Conservation (phyloP, 2,329 filamentous ascomycete genomes). For the Torrubiella hemipterigena region DNA sequence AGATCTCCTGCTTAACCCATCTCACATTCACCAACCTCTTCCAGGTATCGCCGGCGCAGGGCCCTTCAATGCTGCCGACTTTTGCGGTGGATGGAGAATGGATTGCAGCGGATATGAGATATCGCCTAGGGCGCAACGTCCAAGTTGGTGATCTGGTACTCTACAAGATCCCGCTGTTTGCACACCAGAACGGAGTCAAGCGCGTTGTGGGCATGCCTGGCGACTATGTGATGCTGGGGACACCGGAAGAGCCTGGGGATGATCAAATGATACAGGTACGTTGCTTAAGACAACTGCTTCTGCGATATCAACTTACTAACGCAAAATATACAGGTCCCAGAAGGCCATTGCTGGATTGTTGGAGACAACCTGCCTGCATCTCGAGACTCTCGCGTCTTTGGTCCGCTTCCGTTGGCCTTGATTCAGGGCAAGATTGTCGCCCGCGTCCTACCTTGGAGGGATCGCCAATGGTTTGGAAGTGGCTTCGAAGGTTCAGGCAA, state of each 20-base stretch:
- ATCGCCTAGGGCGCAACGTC: constrained; percentile 53
- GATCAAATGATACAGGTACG: constrained; percentile 54
- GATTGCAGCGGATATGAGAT: constrained; percentile 55
- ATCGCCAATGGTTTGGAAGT: constrained; percentile 37
- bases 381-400: constrained; percentile 76
- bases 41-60: constrained; percentile 46
- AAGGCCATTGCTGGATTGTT: constrained; percentile 82
- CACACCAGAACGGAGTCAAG: constrained; percentile 57
- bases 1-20: constrained; percentile 28
- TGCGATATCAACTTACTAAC: neutral
- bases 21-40: constrained; percentile 47
- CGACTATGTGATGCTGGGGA: constrained; percentile 60
- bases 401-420: constrained; percentile 74
- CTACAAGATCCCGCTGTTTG: constrained; percentile 62
- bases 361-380: constrained; percentile 83
- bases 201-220: constrained; percentile 66
- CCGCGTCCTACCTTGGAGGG: constrained; percentile 40
- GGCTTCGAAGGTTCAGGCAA: constrained; percentile 20
- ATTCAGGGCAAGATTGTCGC: constrained; percentile 73
- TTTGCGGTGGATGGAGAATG: constrained; percentile 56
- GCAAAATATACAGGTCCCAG: constrained; percentile 53
- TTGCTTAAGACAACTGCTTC: neutral
- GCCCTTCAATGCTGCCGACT: constrained; percentile 85
- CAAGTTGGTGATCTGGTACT: constrained; percentile 74
- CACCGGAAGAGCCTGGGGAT: constrained; percentile 35